phyloP scores from a whole-genome alignment of 108 stramenopile genomes.

The Schizochytrium sp. region DNA sequence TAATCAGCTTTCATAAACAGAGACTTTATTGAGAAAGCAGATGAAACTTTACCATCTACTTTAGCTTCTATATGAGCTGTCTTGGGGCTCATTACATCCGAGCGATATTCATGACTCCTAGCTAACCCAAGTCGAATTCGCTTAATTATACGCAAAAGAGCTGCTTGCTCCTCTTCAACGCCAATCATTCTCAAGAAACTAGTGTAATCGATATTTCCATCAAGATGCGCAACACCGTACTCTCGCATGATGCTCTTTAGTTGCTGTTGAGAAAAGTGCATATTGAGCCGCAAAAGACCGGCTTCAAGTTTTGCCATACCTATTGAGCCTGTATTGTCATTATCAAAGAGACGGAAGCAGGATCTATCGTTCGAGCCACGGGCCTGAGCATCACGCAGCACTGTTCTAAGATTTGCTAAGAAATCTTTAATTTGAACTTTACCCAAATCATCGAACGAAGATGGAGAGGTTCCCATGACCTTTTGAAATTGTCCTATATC shows the following conservation, averaged over 20 bases:
- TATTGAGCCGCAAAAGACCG: neutral
- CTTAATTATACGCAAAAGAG: constrained; percentile 2
- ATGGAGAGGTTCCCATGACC: neutral
- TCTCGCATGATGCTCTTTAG: neutral
- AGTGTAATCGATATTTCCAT: constrained; percentile 3
- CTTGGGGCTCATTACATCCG: neutral
- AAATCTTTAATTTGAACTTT: neutral
- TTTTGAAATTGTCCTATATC: neutral
- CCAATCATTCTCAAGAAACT: constrained; percentile 39
- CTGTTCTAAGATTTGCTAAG: neutral
- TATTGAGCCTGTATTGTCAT: neutral
- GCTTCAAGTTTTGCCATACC: neutral
- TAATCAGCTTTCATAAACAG: neutral
- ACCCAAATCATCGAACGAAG: neutral
- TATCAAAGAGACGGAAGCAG: constrained; percentile 25
- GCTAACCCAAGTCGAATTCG: constrained; percentile 15
- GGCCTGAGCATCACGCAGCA: neutral
- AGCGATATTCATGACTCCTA: neutral
- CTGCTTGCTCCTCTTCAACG: constrained; percentile 5
- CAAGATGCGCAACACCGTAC: constrained; percentile 36
- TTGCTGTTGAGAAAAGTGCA: neutral
- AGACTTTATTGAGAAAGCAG: neutral
- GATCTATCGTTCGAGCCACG: neutral
- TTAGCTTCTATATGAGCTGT: neutral
- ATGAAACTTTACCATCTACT: neutral